Evolutionary conservation across 495 filamentous ascomycete species (phyloP).

Genomic region (Talaromyces thailandensis): DNA sequence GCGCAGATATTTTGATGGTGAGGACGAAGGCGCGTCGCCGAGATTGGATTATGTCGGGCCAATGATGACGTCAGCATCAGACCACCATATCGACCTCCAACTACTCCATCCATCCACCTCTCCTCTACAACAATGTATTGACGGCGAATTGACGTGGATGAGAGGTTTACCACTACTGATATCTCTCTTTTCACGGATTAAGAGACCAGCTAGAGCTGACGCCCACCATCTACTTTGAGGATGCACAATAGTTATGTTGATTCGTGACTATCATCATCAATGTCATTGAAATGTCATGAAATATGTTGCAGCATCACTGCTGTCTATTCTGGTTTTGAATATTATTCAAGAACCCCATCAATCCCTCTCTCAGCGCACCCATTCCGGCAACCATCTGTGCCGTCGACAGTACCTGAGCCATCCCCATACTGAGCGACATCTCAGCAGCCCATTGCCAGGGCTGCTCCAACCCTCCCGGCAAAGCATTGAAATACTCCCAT

Average conservation of each 20-base stretch:
- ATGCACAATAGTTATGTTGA: too few species aligned
- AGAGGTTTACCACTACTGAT: neutral
- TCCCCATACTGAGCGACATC: constrained; percentile 44
- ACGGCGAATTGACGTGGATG: neutral
- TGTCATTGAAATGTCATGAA: neutral
- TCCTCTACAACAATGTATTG: neutral
- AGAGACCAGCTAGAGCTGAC: neutral
- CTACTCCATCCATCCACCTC: neutral
- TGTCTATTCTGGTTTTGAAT: constrained; percentile 20
- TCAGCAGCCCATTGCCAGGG: constrained; percentile 66
- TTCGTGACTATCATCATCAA: neutral
- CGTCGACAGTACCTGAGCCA: constrained; percentile 31
- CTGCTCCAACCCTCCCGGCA: constrained; percentile 43
- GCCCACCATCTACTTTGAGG: neutral
- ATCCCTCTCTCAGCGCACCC: constrained; percentile 18
- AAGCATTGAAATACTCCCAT: constrained; percentile 78
- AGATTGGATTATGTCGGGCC: neutral
- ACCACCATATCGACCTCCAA: neutral
- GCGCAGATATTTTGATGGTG: neutral
- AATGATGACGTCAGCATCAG: neutral
- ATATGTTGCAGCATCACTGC: neutral
- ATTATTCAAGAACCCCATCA: constrained; percentile 23
- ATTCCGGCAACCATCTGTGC: constrained; percentile 20
- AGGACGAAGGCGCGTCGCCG: neutral
- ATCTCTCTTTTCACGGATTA: neutral